Base-by-base conservation (phyloP, 1,139 yeast genomes). In the Kodamaea sp. region DNA sequence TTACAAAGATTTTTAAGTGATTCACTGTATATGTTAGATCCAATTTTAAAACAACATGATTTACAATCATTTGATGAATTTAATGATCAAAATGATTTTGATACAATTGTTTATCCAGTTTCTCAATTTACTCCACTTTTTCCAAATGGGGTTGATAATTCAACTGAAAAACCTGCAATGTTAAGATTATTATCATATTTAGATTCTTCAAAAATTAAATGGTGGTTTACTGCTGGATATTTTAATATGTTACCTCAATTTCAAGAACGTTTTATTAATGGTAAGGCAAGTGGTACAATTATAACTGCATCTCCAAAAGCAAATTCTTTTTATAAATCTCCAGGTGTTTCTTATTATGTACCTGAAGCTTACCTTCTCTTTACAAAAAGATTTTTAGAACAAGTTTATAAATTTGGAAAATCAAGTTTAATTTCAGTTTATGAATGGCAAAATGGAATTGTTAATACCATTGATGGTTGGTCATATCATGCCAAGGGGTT, bases 401-500 rank as follows among this genome's bases (percentile, higher is more conserved):
- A 75, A 27, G 79, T 84, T 5, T 56, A 63, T 28, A 50, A 52
- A 3, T 58, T 69, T 27, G 74, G 76, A 2, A 78, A 73, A 49
- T 62, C 67, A 10, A 53, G 70, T 6, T 54, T 69, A 15, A 78
- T 90, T 27, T 63, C 68, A 10, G 66, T 92, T 29, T 73, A 69
- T 41, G 97, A 92, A 60, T 94, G 98, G 98, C 78, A 78, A 54
- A 78, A 77, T 37, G 98, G 98, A 2, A 65, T 79, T 1, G 96
- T 89, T 7, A 88, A 88, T 53, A 77, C 86, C 8, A 76, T 81
- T 0, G 77, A 70, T 27, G 97, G 98, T 1, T 92, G 98, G 98
- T 87, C 97, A 0, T 92, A 92, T 59, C 99, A 92, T 57, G 98
- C 98, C n/a, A 92, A 92, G 58, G 99, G 99, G 1, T 67, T 89